Conservation (phyloP, 2,329 filamentous ascomycete genomes). For the Penicillium sp. region DNA sequence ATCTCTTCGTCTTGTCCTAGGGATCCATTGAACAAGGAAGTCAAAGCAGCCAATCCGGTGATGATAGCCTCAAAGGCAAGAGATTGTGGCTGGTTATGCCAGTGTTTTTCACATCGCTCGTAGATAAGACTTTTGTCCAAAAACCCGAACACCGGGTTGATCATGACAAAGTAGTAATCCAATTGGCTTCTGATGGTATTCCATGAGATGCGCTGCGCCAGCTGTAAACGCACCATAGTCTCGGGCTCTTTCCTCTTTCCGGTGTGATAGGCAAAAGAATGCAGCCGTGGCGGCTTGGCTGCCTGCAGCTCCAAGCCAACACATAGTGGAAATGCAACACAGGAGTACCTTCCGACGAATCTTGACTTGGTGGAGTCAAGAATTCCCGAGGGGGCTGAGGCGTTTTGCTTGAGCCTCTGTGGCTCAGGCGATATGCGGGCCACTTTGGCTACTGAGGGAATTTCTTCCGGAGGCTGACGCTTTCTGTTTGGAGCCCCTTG, state of each 20-base stretch:
- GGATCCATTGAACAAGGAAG: constrained; percentile 32
- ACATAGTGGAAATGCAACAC: constrained; percentile 35
- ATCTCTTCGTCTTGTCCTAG: constrained; percentile 26
- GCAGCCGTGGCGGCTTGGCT: constrained; percentile 35
- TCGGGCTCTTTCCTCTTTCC: constrained; percentile 33
- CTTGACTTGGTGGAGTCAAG: constrained; percentile 33
- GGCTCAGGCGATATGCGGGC: not conserved
- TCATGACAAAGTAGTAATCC: constrained; percentile 30
- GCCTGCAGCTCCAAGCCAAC: constrained; percentile 36
- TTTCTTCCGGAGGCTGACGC: not conserved
- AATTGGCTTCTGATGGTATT: constrained; percentile 28
- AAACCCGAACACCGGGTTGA: constrained; percentile 37
- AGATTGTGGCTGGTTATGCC: constrained; percentile 26
- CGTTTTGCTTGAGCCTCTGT: not conserved
- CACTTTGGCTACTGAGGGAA: constrained; percentile 1
- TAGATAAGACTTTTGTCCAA: constrained; percentile 29
- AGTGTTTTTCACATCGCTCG: constrained; percentile 30
- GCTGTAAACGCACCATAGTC: constrained; percentile 18
- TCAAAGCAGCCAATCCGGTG: constrained; percentile 34
- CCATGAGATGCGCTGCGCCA: constrained; percentile 28
- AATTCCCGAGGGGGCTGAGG: constrained; percentile 23
- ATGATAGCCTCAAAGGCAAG: constrained; percentile 37
- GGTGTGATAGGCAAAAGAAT: constrained; percentile 41
- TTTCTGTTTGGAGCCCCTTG: not conserved
- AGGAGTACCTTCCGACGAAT: constrained; percentile 34